Evolutionary conservation across 176 grass and related monocot genomes (phyloP).

Genomic region (Raddia distichophylla): DNA sequence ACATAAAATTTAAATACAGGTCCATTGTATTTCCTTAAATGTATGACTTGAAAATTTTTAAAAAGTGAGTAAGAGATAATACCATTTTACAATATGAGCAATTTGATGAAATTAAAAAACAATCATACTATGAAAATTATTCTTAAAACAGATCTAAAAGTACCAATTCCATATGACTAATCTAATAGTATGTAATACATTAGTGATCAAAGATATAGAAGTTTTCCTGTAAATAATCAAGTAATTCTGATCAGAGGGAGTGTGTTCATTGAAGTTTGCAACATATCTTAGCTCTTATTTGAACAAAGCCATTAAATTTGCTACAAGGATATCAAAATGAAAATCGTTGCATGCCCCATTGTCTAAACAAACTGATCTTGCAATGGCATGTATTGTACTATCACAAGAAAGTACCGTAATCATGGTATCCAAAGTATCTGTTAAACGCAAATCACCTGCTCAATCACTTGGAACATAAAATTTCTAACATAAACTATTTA

Average conservation of each 20-base stretch:
- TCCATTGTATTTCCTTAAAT: too few relatives aligned
- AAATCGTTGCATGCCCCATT: background rate
- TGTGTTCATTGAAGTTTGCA: background rate
- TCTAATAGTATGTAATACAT: too few relatives aligned
- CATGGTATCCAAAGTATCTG: background rate
- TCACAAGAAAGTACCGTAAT: background rate
- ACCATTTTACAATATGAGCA: too few relatives aligned
- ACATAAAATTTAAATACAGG: background rate
- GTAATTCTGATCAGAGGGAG: too few relatives aligned
- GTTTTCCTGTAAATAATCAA: too few relatives aligned
- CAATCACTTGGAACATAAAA: background rate
- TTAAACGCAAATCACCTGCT: background rate
- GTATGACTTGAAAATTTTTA: background rate
- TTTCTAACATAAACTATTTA: slow-evolving; percentile 17
- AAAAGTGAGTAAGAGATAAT: background rate
- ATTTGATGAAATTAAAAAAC: too few relatives aligned
- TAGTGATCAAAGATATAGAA: too few relatives aligned
- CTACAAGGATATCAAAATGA: background rate
- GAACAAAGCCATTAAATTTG: background rate
- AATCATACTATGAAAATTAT: too few relatives aligned
- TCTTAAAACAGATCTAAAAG: too few relatives aligned
- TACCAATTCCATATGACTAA: too few relatives aligned
- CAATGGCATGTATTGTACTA: background rate
- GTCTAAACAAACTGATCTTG: background rate
- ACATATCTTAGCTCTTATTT: slow-evolving; percentile 12